Evolutionary conservation across 495 filamentous ascomycete genomes (phyloP), one percentile per base, ranked within the genome.

Genomic region (Podospora didyma): DNA sequence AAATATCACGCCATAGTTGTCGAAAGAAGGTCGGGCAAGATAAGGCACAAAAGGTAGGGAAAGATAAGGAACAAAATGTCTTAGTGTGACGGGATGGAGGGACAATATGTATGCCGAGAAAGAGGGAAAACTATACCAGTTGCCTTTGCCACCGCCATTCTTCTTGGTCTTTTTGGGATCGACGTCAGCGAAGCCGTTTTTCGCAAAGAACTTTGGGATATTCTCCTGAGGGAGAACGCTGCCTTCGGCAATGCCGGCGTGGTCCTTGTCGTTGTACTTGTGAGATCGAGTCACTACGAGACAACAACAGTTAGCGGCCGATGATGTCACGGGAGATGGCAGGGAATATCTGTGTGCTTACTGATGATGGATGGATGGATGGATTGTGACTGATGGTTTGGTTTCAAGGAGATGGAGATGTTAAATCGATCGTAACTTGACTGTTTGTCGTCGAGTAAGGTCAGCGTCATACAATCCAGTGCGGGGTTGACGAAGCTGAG

Each of bases 131-230:
- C 69, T 85, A 72, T 82, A 96, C 93, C 93, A 97, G 72, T 96
- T 96, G 69, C 86, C 89, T 71, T 90, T 94, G 42, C 93, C 93
- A 49, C 84, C 88, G 50, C 93, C 93, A 59, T 96, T 89, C 79
- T 97, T 97, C 86, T 97, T 97, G 61, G 87, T 89, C 82, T 94
- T 94, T 73, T 89, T 89, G 41, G 93, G 94, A 66, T 95, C 87
- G 61, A 77, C 74, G 65, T 91, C 92, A 62, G 84, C 76, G 65
- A 86, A 88, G 61, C 93, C 94, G 31, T 82, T 73, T 80, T 96
- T 97, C 67, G 81, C 90, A 68, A 97, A 97, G 82, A 85, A 97
- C 62, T 90, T 89, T 63, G 94, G 92, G 23, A 96, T 72, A 58
- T 87, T 81, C 35, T 93, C 87, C 61, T 87, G 82, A 42, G 82